Base-by-base conservation (phyloP, 2,329 filamentous ascomycete genomes). In the Pyricularia sp. region DNA sequence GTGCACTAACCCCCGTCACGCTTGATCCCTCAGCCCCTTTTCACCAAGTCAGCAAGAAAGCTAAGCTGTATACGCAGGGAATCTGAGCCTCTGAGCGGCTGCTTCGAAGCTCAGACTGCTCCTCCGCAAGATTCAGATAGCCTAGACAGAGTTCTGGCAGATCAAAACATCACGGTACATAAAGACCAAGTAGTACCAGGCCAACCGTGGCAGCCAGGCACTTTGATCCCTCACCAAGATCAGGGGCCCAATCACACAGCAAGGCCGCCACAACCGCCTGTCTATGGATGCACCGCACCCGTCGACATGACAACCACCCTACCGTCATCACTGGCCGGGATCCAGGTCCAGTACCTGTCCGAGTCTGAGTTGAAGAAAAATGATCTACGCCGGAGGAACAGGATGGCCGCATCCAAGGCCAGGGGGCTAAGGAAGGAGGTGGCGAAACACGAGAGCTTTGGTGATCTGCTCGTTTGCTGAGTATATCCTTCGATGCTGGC, bases 281-380 rank as follows among this genome's bases (percentile, higher is more conserved):
- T 50, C 42, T 20, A n/a, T 17, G 42, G 42, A 2, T 50, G 42
- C 42, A 7, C 42, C 20, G 42, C 42, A n/a, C 14, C 42, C 2
- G 42, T 17, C 42, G n/a, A 7, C 42, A 50, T 17, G 5, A 6
- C 17, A 50, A 28, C 31, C 28, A 65, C 64, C 10, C 9, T 36
- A 3, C 30, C 30, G 2, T 55, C 23, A 2, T 9, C 65, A 10
- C 23, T n/a, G 11, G 11, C 7, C 12, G 23, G 42, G 31, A 68
- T 55, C n/a, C 25, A 42, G 33, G 69, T 72, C 17, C 28, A 61
- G 17, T 70, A 65, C 20, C 71, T 66, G 7, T 69, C 69, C 20
- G 66, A 50, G 6, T 7, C 65, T 4, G 36, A 67, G 36, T 33
- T 67, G 23, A 67, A 58, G 42, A 26, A 30, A 42, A 20, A 67